A percentile compares a stretch with the other conserved stretches of the same genome.
phyloP scores from a whole-genome alignment of 2,329 filamentous ascomycete species.

The Biscogniauxia marginata region DNA sequence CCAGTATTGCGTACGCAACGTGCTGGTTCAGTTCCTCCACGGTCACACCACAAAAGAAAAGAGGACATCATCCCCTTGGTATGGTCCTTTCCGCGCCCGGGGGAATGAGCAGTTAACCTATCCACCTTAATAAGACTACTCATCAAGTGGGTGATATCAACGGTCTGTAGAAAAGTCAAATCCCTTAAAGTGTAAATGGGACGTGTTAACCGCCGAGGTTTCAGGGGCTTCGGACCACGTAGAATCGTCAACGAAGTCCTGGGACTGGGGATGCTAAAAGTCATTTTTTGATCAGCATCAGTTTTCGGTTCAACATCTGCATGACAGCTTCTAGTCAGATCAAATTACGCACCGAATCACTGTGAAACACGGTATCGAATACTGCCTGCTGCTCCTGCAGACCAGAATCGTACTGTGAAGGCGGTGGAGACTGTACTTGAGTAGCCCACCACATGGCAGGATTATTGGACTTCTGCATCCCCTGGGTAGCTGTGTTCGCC shows the following conservation, averaged over 20 bases:
- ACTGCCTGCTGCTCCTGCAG: neutral
- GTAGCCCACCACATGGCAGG: no score
- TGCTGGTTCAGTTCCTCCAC: no score
- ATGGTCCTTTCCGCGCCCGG: no score
- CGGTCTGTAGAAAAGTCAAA: slow-evolving; percentile 9
- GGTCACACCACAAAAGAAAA: no score
- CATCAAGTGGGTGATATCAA: slow-evolving; percentile 7
- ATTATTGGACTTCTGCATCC: neutral
- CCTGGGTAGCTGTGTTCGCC: slow-evolving; percentile 4
- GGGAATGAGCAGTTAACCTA: no score
- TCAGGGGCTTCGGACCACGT: slow-evolving; percentile 5
- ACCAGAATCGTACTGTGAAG: neutral
- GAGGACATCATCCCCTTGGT: no score
- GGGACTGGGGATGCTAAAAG: slow-evolving; percentile 1
- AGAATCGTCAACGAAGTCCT: neutral
- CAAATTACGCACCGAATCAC: neutral
- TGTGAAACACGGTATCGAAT: neutral
- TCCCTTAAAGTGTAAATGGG: slow-evolving; percentile 1
- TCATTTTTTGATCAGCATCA: no score
- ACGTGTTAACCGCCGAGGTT: neutral
- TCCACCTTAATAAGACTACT: neutral
- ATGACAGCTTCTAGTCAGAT: no score
- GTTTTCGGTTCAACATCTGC: no score
- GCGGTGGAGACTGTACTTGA: neutral
- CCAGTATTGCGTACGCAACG: no score